Conservation (phyloP, 2,329 filamentous ascomycete genomes). For the Cercospora janseana region DNA sequence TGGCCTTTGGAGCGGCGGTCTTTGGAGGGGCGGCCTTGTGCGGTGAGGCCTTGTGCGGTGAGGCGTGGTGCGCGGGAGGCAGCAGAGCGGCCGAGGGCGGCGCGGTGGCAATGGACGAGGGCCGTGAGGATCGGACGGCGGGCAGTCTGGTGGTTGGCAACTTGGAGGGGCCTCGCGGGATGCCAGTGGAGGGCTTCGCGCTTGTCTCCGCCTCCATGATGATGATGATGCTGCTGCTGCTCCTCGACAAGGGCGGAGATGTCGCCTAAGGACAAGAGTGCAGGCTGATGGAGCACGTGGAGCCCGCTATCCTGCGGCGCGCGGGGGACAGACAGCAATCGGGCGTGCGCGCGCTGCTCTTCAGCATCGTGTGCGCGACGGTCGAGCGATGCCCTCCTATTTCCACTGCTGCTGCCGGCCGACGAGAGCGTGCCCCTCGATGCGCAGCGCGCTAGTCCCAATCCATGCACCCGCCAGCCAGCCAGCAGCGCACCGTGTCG, state of each 20-base stretch:
- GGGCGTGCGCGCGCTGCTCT: too few species aligned
- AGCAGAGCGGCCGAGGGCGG: neutral
- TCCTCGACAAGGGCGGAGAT: too few species aligned
- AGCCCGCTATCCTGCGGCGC: neutral
- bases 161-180: constrained; percentile 11
- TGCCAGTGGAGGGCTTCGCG: constrained; percentile 8
- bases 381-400: too few species aligned
- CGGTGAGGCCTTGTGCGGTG: too few species aligned
- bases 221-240: neutral
- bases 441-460: too few species aligned
- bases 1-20: neutral
- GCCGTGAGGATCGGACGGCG: constrained; percentile 6
- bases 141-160: constrained; percentile 9
- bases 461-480: too few species aligned
- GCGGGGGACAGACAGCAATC: neutral
- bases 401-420: too few species aligned
- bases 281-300: too few species aligned
- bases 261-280: too few species aligned
- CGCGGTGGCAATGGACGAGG: neutral
- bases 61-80: neutral
- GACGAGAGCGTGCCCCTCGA: too few species aligned
- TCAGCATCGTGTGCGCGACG: too few species aligned
- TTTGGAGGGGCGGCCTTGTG: neutral
- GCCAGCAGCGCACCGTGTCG: too few species aligned
- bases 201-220: neutral